Percentiles rank a stretch among this genome's conserved stretches.
phyloP scores from a whole-genome alignment of 768 basidiomycete species.

The Lepiota venenata region DNA sequence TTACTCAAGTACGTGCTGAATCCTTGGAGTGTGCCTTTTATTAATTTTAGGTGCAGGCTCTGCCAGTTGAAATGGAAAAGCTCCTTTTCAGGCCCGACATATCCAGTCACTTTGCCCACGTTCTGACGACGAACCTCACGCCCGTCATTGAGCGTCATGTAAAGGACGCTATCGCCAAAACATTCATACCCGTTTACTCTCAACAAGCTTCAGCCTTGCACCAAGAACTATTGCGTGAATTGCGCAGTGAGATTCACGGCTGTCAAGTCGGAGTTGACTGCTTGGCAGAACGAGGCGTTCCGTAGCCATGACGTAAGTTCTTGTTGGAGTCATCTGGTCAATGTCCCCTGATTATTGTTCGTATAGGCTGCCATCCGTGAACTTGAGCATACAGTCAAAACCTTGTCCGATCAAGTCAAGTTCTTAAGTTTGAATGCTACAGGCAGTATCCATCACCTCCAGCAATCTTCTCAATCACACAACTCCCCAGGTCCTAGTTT shows the following conservation, averaged over 20 bases:
- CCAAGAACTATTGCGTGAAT: slow-evolving; percentile 74
- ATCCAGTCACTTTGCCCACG: slow-evolving; percentile 70
- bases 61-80: slow-evolving; percentile 79
- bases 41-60: slow-evolving; percentile 42
- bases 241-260: slow-evolving; percentile 69
- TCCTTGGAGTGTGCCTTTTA: neutral
- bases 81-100: slow-evolving; percentile 74
- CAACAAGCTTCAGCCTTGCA: slow-evolving; percentile 75
- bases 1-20: slow-evolving; percentile 60
- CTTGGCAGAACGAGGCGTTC: slow-evolving; percentile 79
- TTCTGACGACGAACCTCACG: slow-evolving; percentile 66
- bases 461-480: slow-evolving; percentile 39
- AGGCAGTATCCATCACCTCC: slow-evolving; percentile 27
- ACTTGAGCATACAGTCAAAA: slow-evolving; percentile 72
- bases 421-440: slow-evolving; percentile 61
- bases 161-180: slow-evolving; percentile 73
- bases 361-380: slow-evolving; percentile 71
- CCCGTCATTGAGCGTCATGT: slow-evolving; percentile 80
- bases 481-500: slow-evolving; percentile 38
- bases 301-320: slow-evolving; percentile 71
- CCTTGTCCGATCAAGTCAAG: slow-evolving; percentile 80
- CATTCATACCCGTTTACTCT: slow-evolving; percentile 71
- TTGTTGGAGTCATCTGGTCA: neutral
- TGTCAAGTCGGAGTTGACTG: slow-evolving; percentile 77
- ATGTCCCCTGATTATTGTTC: neutral